Base-by-base conservation (phyloP, 106 monocot genomes). In the Amphibolis antarctica region DNA sequence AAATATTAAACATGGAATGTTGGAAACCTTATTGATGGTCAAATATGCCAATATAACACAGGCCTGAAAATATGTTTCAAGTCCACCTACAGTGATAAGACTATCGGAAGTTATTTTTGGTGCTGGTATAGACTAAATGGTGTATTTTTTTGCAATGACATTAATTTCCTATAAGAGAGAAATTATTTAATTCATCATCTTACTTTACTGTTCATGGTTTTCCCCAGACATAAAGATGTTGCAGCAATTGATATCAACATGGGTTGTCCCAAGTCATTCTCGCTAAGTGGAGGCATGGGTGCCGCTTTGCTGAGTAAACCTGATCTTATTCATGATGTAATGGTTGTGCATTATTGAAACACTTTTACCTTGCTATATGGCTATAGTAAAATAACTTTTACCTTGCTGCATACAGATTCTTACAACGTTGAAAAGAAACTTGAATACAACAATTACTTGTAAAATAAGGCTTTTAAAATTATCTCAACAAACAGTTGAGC, bases 241-340 rank as follows among this genome's bases (percentile, higher is more conserved):
- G 78, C 90, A 53, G 98, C 98, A 17, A 88, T 98, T 74, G 98
- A 98, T 83, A 83, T 98, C 54, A 98, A 98, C 73, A 98, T 91
- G 98, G 98, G 98, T 28, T 98, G 98, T 63, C 98, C 98, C 15
- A 91, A 62, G 58, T 80, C 82, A 26, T 98, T 98, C 77, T 98
- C 98, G 63, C 73, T 98, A 28, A 91, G 85, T 63, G 98, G 98
- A 79, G 98, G 98, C 73, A 98, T 98, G 98, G 98, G 98, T 69
- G 91, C 98, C 77, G 98, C 98, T 53, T 80, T 98, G 70, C 80
- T 98, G 62, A 80, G 91, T 71, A 98, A 98, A 70, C 98, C 98
- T 59, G 91, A 91, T 68, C 87, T 98, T 74, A 81, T 98, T 79
- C 84, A 98, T 81, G 98, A 98, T 79, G 96, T 96, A 96, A 77